Base-by-base conservation (phyloP, 305 asterid species). In the Caryopteris hybrid region DNA sequence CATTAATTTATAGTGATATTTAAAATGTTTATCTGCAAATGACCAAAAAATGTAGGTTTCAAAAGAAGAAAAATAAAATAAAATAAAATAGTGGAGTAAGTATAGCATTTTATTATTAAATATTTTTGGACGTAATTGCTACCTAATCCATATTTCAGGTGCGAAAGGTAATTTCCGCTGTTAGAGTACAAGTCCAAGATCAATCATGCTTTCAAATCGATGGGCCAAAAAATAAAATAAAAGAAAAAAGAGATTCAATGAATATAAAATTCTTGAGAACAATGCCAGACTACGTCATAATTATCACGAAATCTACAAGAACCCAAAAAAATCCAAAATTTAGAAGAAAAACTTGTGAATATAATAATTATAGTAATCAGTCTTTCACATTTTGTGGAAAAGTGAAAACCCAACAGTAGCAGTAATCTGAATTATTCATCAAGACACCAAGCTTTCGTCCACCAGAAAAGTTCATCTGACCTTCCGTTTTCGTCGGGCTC, bases 381-480 rank as follows among this genome's bases (percentile, higher is more conserved):
- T 27, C 43, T 34, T 64, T 41, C 47, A 4, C 2, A 5, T n/a
- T n/a, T n/a, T 2, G 33, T 2, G 33, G 43, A 4, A 51, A 73
- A 54, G 54, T 17, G 55, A 53, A 57, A 64, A 14, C 67, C 70
- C 76, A 46, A 34, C 61, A 61, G 69, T 21, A 22, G 41, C 23
- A 59, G 66, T 45, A 73, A 47, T 43, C 51, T 20, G 63, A 75
- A 59, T 58, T 42, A 65, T 66, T 68, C 71, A 57, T 60, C 67
- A 57, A 31, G 42, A 56, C 61, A 69, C 64, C 74, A 38, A 65
- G 74, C 76, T 59, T 64, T 46, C 38, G 9, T 64, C 45, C 36
- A 14, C 51, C 42, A 14, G 59, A 53, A 64, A 72, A 51, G 1
- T 18, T 43, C 54, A 5, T 64, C 74, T 25, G 62, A 64, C 52